These are phyloP conservation scores for Skeletonema grethae DNA, from an alignment of 108 stramenopile genomes.

Conservation along the genomic window DNA sequence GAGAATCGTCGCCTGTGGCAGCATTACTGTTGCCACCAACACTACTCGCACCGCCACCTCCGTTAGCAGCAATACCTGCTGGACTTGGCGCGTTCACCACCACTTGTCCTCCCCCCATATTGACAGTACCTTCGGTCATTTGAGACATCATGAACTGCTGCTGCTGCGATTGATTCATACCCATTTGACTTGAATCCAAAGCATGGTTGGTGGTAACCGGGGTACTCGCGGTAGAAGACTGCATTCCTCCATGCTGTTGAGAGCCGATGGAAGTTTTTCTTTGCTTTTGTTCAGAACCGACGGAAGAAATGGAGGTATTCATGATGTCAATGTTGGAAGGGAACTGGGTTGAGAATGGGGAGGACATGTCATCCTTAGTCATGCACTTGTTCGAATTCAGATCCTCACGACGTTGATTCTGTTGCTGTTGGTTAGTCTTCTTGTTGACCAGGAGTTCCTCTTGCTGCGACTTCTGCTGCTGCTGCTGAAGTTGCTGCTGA, in stretches of 20 bases:
- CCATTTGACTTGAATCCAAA: neutral
- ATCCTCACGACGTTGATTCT: neutral
- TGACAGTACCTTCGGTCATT: neutral
- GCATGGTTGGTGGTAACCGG: slow-evolving; percentile 1
- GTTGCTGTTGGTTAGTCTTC: neutral
- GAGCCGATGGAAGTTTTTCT: neutral
- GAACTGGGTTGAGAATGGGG: neutral
- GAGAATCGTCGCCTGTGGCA: neutral
- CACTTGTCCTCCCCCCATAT: slow-evolving; percentile 10
- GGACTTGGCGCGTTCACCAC: neutral
- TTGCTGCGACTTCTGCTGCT: neutral
- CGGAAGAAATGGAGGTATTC: neutral
- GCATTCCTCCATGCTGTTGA: neutral
- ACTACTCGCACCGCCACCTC: neutral
- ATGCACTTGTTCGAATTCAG: neutral
- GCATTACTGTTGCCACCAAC: neutral
- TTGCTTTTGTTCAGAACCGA: neutral
- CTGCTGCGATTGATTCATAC: slow-evolving; percentile 9
- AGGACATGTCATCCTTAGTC: neutral
- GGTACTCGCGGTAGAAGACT: slow-evolving; percentile 1
- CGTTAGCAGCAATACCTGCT: neutral
- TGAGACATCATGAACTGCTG: slow-evolving; percentile 21
- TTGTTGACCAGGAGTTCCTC: neutral
- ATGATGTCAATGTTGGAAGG: neutral
- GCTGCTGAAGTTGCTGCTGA: neutral